These are phyloP conservation scores for Hypoxylon sp. DNA, from an alignment of 2,329 filamentous ascomycete genomes.

Conservation along the genomic window DNA sequence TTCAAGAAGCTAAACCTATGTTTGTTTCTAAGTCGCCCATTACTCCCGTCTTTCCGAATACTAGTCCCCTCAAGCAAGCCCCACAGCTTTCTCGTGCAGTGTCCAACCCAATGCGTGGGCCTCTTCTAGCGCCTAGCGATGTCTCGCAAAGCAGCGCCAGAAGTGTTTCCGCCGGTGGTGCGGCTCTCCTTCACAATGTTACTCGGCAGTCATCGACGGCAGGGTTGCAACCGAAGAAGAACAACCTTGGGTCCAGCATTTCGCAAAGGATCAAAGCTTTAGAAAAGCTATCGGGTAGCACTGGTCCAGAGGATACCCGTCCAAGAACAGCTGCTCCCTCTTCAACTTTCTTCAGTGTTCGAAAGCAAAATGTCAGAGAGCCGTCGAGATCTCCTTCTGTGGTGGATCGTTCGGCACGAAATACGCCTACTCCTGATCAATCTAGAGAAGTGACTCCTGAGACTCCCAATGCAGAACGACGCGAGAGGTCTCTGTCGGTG, in stretches of 20 bases:
- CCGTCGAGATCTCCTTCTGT: slow-evolving; percentile 56
- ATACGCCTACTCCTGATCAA: slow-evolving; percentile 46
- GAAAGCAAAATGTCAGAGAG: slow-evolving; percentile 55
- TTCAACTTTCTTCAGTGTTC: slow-evolving; percentile 63
- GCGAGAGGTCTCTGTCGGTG: slow-evolving; percentile 68
- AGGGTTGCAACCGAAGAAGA: slow-evolving; percentile 76
- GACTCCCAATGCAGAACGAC: slow-evolving; percentile 40
- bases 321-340: slow-evolving; percentile 54
- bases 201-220: slow-evolving; percentile 65
- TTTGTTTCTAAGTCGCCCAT: slow-evolving; percentile 87
- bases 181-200: slow-evolving; percentile 69
- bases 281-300: slow-evolving; percentile 77
- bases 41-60: slow-evolving; percentile 70
- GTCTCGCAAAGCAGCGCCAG: slow-evolving; percentile 63
- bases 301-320: slow-evolving; percentile 49
- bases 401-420: slow-evolving; percentile 54
- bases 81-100: slow-evolving; percentile 62
- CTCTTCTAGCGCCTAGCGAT: slow-evolving; percentile 63
- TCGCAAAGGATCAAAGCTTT: slow-evolving; percentile 95
- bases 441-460: slow-evolving; percentile 50
- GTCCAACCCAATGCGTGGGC: slow-evolving; percentile 64
- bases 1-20: slow-evolving; percentile 87
- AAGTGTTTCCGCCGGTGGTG: slow-evolving; percentile 69
- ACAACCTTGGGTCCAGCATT: slow-evolving; percentile 89
- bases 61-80: slow-evolving; percentile 52